Percentiles rank a stretch among this genome's conserved stretches.
These are phyloP conservation scores for Yarrowia phangngaensis DNA, from an alignment of 805 yeast genomes.

Conservation along the genomic window DNA sequence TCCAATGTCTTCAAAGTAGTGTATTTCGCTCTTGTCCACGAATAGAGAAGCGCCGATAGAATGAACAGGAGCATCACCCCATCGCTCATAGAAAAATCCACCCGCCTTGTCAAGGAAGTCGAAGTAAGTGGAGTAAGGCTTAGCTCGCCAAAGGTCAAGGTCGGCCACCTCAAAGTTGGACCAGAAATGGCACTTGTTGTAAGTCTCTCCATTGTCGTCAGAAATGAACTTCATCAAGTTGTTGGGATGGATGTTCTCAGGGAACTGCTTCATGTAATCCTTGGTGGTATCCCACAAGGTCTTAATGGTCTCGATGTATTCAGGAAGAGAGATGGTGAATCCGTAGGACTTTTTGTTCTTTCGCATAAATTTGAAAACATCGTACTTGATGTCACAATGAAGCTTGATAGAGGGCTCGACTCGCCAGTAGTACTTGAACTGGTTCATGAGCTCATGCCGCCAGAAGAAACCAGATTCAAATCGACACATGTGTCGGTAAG, in stretches of 20 bases:
- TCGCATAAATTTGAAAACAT: conserved; percentile 75
- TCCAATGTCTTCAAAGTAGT: conserved; percentile 72
- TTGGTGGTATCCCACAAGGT: conserved; percentile 73
- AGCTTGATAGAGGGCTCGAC: conserved; percentile 79
- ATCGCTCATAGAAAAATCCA: conserved; percentile 80
- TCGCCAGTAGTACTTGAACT: conserved; percentile 88
- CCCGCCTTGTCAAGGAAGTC: conserved; percentile 61
- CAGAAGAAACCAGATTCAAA: conserved; percentile 82
- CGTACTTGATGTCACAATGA: conserved; percentile 74
- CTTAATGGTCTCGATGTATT: conserved; percentile 64
- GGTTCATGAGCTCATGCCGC: conserved; percentile 60
- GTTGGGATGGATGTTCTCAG: conserved; percentile 55
- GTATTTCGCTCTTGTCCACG: conserved; percentile 54
- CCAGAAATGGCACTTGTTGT: conserved; percentile 87
- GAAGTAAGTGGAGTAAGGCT: conserved; percentile 57
- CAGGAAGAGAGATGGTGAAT: conserved; percentile 69
- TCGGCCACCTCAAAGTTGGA: conserved; percentile 75
- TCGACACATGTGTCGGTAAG: conserved; percentile 89
- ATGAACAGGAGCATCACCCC: conserved; percentile 96
- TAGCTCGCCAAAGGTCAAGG: conserved; percentile 60
- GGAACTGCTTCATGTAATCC: conserved; percentile 57
- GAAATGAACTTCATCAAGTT: conserved; percentile 69
- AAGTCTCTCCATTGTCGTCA: conserved; percentile 62
- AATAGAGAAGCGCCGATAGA: conserved; percentile 67
- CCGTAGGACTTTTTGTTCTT: conserved; percentile 70